Evolutionary conservation across 495 filamentous ascomycete genomes (phyloP), one percentile per base, ranked within the genome.

Genomic region (Hypoxylon fuscum): DNA sequence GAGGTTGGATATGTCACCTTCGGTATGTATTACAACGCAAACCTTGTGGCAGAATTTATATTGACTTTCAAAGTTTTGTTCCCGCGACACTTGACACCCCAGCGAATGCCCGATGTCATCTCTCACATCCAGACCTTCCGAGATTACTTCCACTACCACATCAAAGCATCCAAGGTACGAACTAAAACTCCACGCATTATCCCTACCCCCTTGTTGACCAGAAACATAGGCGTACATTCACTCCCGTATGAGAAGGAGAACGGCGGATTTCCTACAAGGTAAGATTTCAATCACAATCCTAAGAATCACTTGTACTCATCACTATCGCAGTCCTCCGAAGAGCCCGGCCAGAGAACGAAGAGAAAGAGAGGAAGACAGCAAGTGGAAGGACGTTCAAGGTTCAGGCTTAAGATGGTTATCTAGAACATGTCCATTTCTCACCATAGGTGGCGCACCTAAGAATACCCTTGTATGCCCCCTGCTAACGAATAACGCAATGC

Each of bases 81-180:
- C 81, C 95, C 95, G 21, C 86, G 95, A 57, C 95, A 99, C 74
- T 81, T 99, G 54, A 96, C 93, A 3, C 86, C 84, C 2, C 92
- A 97, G 75, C 85, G 91, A 68, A 87, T 95, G 76, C 88, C 91
- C 42, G 94, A 97, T 56, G 94, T 91, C 72, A 98, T 99, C 67
- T 96, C 92, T 32, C 95, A 99, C 70, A 97, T 99, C 66, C 96
- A 99, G 77, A 99, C 94, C 14, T 99, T 99, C 90, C 90, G 95
- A 56, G 96, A 98, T 69, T 98, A 99, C 75, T 99, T 99, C 83
- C 95, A 99, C 74, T 99, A 99, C 74, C 95, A 99, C 77, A 99
- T 99, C 80, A 99, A 99, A 78, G 95, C 95, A 22, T 96, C 94
- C 42, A 98, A 97, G 81, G 88, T 90, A 73, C 53, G 78, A 23